phyloP scores from a whole-genome alignment of 2,329 filamentous ascomycete species.

The Monilinia aucupariae region DNA sequence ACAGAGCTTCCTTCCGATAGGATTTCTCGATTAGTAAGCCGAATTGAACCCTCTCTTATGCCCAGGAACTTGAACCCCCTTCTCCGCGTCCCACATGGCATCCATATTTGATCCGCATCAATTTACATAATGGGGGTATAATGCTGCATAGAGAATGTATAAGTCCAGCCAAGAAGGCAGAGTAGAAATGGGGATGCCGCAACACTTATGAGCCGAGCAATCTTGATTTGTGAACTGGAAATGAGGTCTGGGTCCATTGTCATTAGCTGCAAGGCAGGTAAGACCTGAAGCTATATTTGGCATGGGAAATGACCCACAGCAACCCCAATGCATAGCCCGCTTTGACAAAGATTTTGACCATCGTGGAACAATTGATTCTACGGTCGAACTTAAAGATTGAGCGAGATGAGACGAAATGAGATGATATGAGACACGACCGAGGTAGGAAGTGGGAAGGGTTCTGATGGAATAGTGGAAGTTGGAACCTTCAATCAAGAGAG shows the following conservation, averaged over 20 bases:
- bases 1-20: neutral
- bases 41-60: neutral
- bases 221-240: neutral
- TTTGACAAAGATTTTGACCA: neutral
- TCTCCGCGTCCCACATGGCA: too few species aligned
- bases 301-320: neutral
- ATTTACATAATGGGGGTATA: neutral
- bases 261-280: neutral
- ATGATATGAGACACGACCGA: too few species aligned
- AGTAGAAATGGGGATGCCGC: neutral
- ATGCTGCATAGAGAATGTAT: neutral
- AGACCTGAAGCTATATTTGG: neutral
- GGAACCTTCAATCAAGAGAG: too few species aligned
- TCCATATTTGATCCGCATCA: neutral
- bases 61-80: neutral
- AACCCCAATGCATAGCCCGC: neutral
- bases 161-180: neutral
- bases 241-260: conserved; percentile 2
- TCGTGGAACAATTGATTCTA: neutral
- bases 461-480: too few species aligned
- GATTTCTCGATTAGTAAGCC: neutral
- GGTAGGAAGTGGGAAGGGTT: too few species aligned
- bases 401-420: neutral
- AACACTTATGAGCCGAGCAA: neutral
- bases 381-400: neutral